Base-by-base conservation (phyloP, 441 rosid genomes). In the Metrosideros polymorpha region DNA sequence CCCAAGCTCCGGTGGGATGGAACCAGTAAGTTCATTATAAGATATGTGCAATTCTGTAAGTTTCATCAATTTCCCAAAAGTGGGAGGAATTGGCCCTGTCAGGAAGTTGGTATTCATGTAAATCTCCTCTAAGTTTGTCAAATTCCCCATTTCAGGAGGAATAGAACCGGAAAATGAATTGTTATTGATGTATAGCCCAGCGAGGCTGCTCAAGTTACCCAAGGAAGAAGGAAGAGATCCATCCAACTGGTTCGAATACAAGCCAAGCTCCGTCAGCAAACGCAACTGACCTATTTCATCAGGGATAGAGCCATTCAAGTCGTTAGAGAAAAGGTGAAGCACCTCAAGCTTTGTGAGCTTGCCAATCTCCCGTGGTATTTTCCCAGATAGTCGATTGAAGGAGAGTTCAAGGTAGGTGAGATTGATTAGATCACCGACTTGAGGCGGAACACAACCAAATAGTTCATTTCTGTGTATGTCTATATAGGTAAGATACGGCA, bases 191-290 rank as follows among this genome's bases (percentile, higher is more conserved):
- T 54, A 57, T n/a, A 91, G 79, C 12, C 10, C 1, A 17, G 10
- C n/a, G 66, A 91, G 61, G 52, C n/a, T 85, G 55, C 77, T 89
- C 86, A 91, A 54, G 61, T 87, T 88, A 4, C 91, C 92, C 3
- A 92, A 19, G 18, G 92, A 92, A 85, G 88, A 24, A 54, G 94
- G 92, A 82, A 93, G 89, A 29, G 83, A 63, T 22, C 90, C 91
- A 9, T 39, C 84, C 5, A 91, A 85, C 9, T 51, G 45, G 85
- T 88, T 92, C 27, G 27, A 42, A 54, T 42, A 59, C 25, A 93
- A 63, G 32, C 87, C 87, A 59, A 92, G 90, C 53, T 84, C 89
- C 1, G 30, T 17, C 5, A 93, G 83, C n/a, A 45, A 84, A 24
- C 25, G 43, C 6, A 92, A 82, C 10, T 52, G 66, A 7, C 92